These are phyloP conservation scores for Mortierella polycephala DNA, from an alignment of 371 early-diverging fungal species.

Conservation along the genomic window DNA sequence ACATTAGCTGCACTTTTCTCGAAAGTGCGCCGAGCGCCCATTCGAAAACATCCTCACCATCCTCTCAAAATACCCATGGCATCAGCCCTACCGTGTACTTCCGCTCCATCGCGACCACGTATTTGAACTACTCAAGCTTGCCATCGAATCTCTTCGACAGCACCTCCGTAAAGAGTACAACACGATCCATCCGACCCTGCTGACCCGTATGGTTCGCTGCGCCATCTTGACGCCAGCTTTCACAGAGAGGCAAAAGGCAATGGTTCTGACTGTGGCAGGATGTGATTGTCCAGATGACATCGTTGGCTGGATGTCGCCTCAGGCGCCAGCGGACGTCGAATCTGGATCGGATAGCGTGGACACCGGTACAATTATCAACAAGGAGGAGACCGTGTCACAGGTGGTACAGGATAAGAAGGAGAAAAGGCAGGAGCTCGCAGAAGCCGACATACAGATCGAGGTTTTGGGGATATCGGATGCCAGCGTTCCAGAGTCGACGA, in stretches of 20 bases:
- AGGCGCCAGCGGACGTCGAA: neutral
- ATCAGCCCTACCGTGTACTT: slow-evolving; percentile 68
- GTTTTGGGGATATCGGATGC: neutral
- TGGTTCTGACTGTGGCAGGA: slow-evolving; percentile 67
- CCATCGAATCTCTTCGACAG: slow-evolving; percentile 68
- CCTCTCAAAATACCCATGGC: slow-evolving; percentile 81
- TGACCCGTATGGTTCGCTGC: slow-evolving; percentile 69
- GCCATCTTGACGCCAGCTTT: slow-evolving; percentile 79
- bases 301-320: slow-evolving; percentile 43
- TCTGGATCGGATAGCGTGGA: neutral
- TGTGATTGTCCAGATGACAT: slow-evolving; percentile 48
- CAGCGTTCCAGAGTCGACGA: neutral
- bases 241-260: slow-evolving; percentile 78
- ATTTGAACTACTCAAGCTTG: slow-evolving; percentile 78
- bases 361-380: neutral
- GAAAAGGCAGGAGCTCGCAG: neutral
- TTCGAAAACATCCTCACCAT: slow-evolving; percentile 84
- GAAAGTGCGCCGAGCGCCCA: slow-evolving; percentile 82
- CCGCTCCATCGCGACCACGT: slow-evolving; percentile 81
- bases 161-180: slow-evolving; percentile 72
- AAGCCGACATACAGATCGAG: neutral
- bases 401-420: too few species aligned
- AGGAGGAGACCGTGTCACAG: neutral
- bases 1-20: slow-evolving; percentile 73
- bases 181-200: slow-evolving; percentile 69